Percentiles rank a stretch among this genome's conserved stretches.
phyloP scores from a whole-genome alignment of 768 basidiomycete genomes.

The Boletus insuetus region DNA sequence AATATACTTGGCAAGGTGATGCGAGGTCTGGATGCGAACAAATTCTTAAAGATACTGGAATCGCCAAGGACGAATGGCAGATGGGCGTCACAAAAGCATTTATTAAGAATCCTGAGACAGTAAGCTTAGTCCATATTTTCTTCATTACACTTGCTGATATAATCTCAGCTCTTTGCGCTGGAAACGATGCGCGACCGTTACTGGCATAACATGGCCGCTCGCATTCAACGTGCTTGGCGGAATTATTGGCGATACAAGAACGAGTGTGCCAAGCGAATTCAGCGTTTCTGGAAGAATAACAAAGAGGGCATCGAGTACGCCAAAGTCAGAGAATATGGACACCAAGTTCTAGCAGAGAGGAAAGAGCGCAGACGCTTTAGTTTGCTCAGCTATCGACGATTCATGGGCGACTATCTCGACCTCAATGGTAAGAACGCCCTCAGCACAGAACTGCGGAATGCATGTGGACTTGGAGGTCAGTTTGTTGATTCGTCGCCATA shows the following conservation, averaged over 20 bases:
- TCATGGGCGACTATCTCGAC: constrained; percentile 95
- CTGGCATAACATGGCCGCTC: constrained; percentile 99
- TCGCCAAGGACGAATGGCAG: constrained; percentile 97
- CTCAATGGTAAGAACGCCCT: constrained; percentile 78
- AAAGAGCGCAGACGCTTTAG: constrained; percentile 95
- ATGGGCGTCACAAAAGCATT: constrained; percentile 99
- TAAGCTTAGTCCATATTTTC: constrained; percentile 35
- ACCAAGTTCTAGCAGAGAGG: constrained; percentile 83
- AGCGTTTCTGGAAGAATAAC: constrained; percentile 98
- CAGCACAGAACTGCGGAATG: constrained; percentile 69
- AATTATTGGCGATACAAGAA: constrained; percentile 95
- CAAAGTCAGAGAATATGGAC: constrained; percentile 91
- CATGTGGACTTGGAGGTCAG: constrained; percentile 75
- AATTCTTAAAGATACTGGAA: constrained; percentile 93
- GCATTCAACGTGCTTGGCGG: constrained; percentile 95
- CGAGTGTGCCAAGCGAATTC: constrained; percentile 92
- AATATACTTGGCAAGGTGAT: constrained; percentile 96
- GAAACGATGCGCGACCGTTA: constrained; percentile 99
- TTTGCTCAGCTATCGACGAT: constrained; percentile 89
- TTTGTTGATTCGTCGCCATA: constrained; percentile 1
- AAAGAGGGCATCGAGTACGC: constrained; percentile 90
- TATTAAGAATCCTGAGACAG: constrained; percentile 98
- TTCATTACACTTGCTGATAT: not conserved
- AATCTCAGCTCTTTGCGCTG: constrained; percentile 82
- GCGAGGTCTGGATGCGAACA: constrained; percentile 87